Evolutionary conservation across 129 eudicot species (phyloP), one percentile per base, ranked within the genome.

Genomic region (Apium graveolens): DNA sequence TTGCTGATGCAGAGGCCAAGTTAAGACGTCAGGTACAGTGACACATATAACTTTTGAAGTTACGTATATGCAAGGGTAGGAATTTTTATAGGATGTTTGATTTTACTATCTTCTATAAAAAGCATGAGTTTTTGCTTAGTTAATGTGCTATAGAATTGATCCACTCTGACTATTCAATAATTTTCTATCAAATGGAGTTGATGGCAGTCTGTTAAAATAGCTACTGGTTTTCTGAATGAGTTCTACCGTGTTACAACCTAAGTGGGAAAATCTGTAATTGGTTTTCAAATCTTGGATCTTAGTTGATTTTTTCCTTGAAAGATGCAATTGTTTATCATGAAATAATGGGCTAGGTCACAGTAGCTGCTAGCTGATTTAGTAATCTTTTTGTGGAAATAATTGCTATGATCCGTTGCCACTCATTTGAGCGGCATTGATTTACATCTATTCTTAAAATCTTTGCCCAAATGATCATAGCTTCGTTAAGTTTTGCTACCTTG

Each of bases 1-100:
- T 27, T 72, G 76, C 53, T 17, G 90, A 87, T 74, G 81, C 55
- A 78, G 97, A 77, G 51, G 90, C 92, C 73, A 76, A 82, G 48
- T 76, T 86, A 75, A 87, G 98, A 21, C 90, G 97, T 55, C 97
- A 91, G 96, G 98, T 95, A 88, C 26, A 17, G 17, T 71, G 6
- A 37, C 27, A 49, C 49, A 17, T 43, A 24, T 74, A 41, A 73
- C n/a, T 39, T 8, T 3, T 35, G 37, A 27, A 73, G 13, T 43
- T 41, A 26, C 46, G 26, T 73, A 32, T 44, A 13, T 73, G 38
- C 76, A 42, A 5, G 13, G 55, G 4, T 29, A 12, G 38, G 76
- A 49, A 5, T 18, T 27, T 43, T 8, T 24, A n/a, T 12, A 18
- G 55, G 14, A n/a, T 3, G 1, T 73, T 72, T 70, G 31, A 18